A percentile compares a stretch with the other conserved stretches of the same genome.
phyloP scores from a whole-genome alignment of 768 basidiomycete genomes.

The Auricularia cornea region DNA sequence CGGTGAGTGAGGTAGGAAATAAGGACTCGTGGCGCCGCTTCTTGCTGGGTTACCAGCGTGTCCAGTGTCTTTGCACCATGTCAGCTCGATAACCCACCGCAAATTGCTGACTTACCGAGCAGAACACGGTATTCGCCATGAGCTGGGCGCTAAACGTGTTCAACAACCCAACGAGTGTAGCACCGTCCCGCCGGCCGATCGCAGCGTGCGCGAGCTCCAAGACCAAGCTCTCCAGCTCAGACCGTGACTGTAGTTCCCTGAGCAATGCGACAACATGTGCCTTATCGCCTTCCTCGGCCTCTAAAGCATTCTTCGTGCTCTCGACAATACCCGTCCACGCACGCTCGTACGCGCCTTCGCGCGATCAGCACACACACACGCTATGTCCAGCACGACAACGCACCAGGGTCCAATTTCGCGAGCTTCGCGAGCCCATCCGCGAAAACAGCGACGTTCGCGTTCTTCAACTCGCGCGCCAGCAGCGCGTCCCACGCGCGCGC shows the following conservation, averaged over 20 bases:
- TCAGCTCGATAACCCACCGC: too few species aligned
- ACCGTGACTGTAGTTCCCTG: conserved; percentile 15
- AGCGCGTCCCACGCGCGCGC: conserved; percentile 43
- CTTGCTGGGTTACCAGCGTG: too few species aligned
- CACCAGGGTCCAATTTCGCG: conserved; percentile 21
- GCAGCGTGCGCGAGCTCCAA: neutral
- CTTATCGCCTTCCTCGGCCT: conserved; percentile 10
- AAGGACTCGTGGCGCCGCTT: too few species aligned
- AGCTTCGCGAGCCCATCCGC: conserved; percentile 34
- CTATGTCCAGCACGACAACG: too few species aligned
- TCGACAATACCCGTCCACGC: neutral
- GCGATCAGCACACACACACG: too few species aligned
- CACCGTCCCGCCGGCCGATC: neutral
- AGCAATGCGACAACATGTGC: conserved; percentile 27
- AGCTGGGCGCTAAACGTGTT: neutral
- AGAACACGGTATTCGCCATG: neutral
- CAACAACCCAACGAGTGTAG: neutral
- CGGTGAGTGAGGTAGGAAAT: too few species aligned
- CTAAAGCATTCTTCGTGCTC: neutral
- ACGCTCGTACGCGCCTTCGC: neutral
- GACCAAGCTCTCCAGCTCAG: conserved; percentile 1
- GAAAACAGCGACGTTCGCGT: conserved; percentile 37
- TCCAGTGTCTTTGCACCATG: too few species aligned
- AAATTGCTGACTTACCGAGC: neutral
- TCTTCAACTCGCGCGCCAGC: conserved; percentile 34